Evolutionary conservation across 192 early-diverging fungal genomes (phyloP).

Genomic region (Kickxella alabastrina): DNA sequence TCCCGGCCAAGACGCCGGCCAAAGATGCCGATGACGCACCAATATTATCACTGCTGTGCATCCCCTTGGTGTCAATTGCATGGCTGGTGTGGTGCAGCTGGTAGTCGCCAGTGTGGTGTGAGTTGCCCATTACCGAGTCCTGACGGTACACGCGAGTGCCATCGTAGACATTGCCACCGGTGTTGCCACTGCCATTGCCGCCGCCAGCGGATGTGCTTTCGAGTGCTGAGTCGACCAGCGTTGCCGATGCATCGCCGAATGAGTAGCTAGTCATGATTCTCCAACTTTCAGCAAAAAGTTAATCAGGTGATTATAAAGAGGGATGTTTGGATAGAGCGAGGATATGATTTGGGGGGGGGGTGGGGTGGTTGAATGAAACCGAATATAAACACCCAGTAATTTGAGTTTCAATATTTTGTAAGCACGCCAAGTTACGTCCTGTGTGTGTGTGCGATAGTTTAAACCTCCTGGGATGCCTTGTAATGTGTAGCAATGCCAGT

Average conservation of each 20-base stretch:
- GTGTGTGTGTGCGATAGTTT: too few relatives aligned
- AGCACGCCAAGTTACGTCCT: too few relatives aligned
- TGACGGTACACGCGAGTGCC: constrained; percentile 24
- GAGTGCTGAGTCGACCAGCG: constrained; percentile 24
- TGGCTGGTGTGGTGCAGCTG: constrained; percentile 14
- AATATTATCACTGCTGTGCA: not conserved
- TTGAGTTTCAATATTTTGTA: too few relatives aligned
- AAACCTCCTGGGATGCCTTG: too few relatives aligned
- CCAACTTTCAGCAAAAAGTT: not conserved
- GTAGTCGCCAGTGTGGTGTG: constrained; percentile 12
- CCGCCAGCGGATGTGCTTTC: constrained; percentile 5
- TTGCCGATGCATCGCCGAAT: constrained; percentile 32
- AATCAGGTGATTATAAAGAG: too few relatives aligned
- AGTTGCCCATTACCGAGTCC: constrained; percentile 18
- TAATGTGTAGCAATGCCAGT: too few relatives aligned
- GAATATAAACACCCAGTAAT: too few relatives aligned
- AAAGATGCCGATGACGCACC: constrained; percentile 12
- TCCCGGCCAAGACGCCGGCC: constrained; percentile 8
- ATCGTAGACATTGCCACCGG: constrained; percentile 5
- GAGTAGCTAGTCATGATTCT: constrained; percentile 40
- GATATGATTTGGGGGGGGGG: too few relatives aligned
- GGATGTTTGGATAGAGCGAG: too few relatives aligned
- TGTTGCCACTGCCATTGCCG: not conserved
- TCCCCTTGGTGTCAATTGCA: not conserved
- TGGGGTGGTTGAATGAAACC: too few relatives aligned